phyloP scores from a whole-genome alignment of 2,329 filamentous ascomycete genomes.

The Cladosporium austrohemisphaericum region DNA sequence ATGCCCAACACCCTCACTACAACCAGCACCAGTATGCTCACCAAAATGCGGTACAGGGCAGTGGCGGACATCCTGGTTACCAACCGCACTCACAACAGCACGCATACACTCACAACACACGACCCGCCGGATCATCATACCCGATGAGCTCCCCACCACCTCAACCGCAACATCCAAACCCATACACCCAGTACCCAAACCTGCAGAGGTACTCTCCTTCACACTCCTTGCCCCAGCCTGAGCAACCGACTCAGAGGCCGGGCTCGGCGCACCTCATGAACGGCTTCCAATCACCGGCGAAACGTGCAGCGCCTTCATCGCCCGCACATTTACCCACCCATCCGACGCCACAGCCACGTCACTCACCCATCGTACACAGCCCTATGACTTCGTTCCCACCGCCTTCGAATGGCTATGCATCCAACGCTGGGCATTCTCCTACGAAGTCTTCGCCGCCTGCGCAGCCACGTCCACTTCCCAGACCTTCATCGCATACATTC shows the following conservation, averaged over 20 bases:
- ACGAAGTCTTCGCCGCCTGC: conserved; percentile 30
- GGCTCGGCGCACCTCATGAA: conserved; percentile 29
- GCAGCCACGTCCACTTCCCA: conserved; percentile 12
- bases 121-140: not conserved
- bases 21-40: conserved; percentile 52
- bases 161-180: not conserved
- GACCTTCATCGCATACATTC: not conserved
- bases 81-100: conserved; percentile 2
- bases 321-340: conserved; percentile 1
- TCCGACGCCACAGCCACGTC: conserved; percentile 14
- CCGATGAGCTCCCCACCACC: conserved; percentile 9
- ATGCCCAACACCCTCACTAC: conserved; percentile 26
- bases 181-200: conserved; percentile 17
- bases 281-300: conserved; percentile 29
- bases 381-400: conserved; percentile 31
- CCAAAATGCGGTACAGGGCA: conserved; percentile 29
- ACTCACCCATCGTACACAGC: conserved; percentile 24
- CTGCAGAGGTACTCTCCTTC: conserved; percentile 12
- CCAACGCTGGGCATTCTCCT: conserved; percentile 26
- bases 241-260: conserved; percentile 16
- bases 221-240: conserved; percentile 11
- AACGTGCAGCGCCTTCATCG: conserved; percentile 20
- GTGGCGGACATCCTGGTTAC: conserved; percentile 24
- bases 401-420: conserved; percentile 19
- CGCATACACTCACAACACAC: conserved; percentile 1